Percentiles rank a stretch among this genome's conserved stretches.
Conservation (phyloP, 768 basidiomycete genomes). For the Macrolepiota albuminosa region DNA sequence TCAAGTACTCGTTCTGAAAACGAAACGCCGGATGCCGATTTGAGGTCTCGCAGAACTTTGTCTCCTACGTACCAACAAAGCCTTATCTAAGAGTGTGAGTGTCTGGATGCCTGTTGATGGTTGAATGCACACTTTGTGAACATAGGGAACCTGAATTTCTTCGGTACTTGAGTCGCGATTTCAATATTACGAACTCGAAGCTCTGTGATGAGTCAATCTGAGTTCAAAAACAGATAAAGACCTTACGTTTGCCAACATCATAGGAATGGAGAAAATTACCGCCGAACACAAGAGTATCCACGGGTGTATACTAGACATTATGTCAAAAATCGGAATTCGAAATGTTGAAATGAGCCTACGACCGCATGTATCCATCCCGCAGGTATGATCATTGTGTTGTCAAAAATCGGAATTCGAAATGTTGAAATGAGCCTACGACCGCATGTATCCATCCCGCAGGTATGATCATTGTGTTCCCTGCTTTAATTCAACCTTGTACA, state of each 20-base stretch:
- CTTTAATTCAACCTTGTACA: conserved; percentile 74
- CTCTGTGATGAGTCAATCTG: conserved; percentile 44
- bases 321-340: conserved; percentile 1
- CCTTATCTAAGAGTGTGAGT: conserved; percentile 31
- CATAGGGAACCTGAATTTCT: conserved; percentile 84
- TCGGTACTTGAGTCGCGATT: conserved; percentile 87
- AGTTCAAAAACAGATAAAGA: not conserved
- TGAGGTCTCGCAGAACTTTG: conserved; percentile 71
- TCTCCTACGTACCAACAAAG: conserved; percentile 91
- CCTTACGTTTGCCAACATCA: conserved; percentile 78
- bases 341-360: conserved; percentile 41
- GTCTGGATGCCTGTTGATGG: not conserved
- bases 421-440: conserved; percentile 55
- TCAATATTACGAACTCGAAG: conserved; percentile 88
- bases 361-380: conserved; percentile 99
- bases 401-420: not conserved
- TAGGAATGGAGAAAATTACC: conserved; percentile 97
- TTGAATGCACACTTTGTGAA: conserved; percentile 57
- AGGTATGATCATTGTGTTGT: conserved; percentile 90
- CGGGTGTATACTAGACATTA: conserved; percentile 73
- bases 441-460: conserved; percentile 98
- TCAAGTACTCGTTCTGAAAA: conserved; percentile 55
- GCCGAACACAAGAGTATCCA: conserved; percentile 92
- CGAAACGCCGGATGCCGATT: conserved; percentile 32
- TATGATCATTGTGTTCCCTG: conserved; percentile 88